Evolutionary conservation across 345 rosid species (phyloP), one percentile per base, ranked within the genome.

Genomic region (Aethionema arabicum): DNA sequence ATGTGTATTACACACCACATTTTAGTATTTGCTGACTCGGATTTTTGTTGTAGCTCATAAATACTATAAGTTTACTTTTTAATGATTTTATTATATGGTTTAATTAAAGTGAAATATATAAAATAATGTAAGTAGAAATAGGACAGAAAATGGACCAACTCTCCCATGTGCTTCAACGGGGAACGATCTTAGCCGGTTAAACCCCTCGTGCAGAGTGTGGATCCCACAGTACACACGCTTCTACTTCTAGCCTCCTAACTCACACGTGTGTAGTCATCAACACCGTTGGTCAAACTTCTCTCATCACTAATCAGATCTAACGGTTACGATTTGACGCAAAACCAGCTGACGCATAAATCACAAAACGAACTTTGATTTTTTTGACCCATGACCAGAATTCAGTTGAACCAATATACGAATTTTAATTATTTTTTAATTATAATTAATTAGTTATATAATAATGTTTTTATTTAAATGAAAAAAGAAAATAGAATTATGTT

Each of bases 371-470:
- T 40, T 41, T 27, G 46, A 63, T 78, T 62, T 78, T 62, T 61
- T 77, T 79, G 87, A 80, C 81, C 80, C 65, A 61, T 42, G 66
- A 70, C 72, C 69, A 43, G 29, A 60, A 44, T 11, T 52, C 60
- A 29, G 67, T 36, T 68, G 72, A 68, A 59, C 41, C 45, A 21
- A 21, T 21, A 21, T 21, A 21, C 27, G 27, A 21, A 21, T 21
- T 21, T 21, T 21, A 21, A 21, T 21, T 21, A 21, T 21, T 21
- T 21, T 21, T 21, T 21, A n/a, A 43, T 0, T 37, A 37, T 10
- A 37, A 37, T 37, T 37, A 37, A 10, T 37, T 37, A 37, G 40
- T 6, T 37, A 10, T 37, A 37, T 37, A 4, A 37, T 12, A 11
- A 29, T 27, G 27, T 48, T 48, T 49, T 21, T 32, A 32, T 44